Percentiles rank a stretch among this genome's conserved stretches.
phyloP scores from a whole-genome alignment of 2,329 filamentous ascomycete species.

The Bretziella fagacearum region DNA sequence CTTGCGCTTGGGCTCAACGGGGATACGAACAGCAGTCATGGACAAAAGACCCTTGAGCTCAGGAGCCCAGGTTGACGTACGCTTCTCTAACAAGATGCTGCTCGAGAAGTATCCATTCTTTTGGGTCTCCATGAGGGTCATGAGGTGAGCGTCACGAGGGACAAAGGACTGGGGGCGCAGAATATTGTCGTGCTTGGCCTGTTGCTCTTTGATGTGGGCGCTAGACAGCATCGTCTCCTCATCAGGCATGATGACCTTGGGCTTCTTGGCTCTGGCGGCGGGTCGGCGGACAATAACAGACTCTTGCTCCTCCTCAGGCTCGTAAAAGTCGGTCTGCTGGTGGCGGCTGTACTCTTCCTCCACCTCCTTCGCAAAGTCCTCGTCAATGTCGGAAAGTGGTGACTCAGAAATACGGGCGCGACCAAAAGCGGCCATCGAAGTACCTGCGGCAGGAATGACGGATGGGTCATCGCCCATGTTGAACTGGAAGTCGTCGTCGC shows the following conservation, averaged over 20 bases:
- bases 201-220: constrained; percentile 68
- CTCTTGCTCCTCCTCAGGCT: constrained; percentile 40
- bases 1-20: constrained; percentile 81
- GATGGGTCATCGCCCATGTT: constrained; percentile 41
- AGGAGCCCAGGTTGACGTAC: constrained; percentile 69
- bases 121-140: constrained; percentile 83
- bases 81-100: constrained; percentile 66
- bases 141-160: constrained; percentile 68
- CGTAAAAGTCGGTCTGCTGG: constrained; percentile 39
- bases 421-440: constrained; percentile 28
- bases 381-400: constrained; percentile 52
- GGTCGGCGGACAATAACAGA: constrained; percentile 46
- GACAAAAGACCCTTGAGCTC: constrained; percentile 89
- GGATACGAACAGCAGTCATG: constrained; percentile 58
- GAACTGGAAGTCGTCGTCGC: constrained; percentile 46
- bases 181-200: constrained; percentile 72
- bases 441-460: constrained; percentile 27
- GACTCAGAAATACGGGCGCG: constrained; percentile 52
- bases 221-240: constrained; percentile 60
- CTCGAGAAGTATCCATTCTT: constrained; percentile 80
- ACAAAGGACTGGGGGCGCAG: constrained; percentile 68
- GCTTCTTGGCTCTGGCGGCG: constrained; percentile 55
- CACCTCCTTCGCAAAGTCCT: constrained; percentile 41
- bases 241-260: constrained; percentile 71
- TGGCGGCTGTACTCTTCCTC: constrained; percentile 40